Percentiles rank a stretch among this genome's conserved stretches.
These are phyloP conservation scores for Tuber brumale DNA, from an alignment of 495 filamentous ascomycete species.

Conservation along the genomic window DNA sequence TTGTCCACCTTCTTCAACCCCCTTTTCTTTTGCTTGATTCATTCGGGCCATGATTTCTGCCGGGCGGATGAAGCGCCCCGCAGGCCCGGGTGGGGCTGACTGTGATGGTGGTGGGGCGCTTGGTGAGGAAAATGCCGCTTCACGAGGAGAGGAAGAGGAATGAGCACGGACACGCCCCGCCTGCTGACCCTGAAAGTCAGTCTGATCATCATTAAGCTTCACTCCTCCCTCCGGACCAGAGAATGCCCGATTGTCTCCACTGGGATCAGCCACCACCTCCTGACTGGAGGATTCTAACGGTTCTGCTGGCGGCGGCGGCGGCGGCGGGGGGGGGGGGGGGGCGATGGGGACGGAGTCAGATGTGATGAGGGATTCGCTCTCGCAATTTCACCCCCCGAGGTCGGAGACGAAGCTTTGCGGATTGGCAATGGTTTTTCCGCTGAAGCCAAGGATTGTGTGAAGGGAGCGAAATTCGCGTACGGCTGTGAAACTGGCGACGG, in stretches of 20 bases:
- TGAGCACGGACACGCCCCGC: not conserved
- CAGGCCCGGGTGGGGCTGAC: slow-evolving; percentile 11
- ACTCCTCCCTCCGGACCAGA: not conserved
- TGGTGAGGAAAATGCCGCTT: not conserved
- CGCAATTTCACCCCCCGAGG: not conserved
- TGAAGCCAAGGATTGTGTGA: not conserved
- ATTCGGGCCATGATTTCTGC: slow-evolving; percentile 28
- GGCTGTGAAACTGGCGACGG: not conserved
- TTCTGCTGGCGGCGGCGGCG: not conserved
- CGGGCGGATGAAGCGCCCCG: slow-evolving; percentile 17
- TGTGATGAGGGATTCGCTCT: not conserved
- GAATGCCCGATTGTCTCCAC: not conserved
- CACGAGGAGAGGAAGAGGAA: not conserved
- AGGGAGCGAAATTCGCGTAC: not conserved
- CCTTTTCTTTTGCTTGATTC: slow-evolving; percentile 21
- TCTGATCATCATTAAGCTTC: not conserved
- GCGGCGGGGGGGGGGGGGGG: no score
- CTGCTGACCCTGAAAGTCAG: not conserved
- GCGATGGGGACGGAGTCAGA: not conserved
- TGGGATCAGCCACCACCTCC: not conserved
- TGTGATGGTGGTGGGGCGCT: slow-evolving; percentile 6
- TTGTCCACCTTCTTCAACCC: not conserved
- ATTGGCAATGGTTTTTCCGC: not conserved
- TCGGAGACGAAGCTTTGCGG: not conserved
- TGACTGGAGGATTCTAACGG: not conserved